Base-by-base conservation (phyloP, 2,329 filamentous ascomycete species). In the Aureobasidium sp. region DNA sequence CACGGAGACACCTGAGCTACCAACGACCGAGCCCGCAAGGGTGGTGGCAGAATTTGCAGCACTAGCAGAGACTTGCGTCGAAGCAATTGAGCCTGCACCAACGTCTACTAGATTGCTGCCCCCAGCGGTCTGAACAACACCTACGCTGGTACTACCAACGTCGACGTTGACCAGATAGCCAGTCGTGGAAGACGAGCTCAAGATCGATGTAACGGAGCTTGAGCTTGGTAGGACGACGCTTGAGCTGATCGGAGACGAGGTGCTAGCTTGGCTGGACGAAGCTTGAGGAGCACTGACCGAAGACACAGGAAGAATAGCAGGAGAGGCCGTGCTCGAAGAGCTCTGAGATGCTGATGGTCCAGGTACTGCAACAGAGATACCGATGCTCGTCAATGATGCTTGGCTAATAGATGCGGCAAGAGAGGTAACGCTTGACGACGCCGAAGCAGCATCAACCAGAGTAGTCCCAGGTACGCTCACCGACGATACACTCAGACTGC, bases 71-170 rank as follows among this genome's bases (percentile, higher is more conserved):
- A 59, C 27, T 36, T 59, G 57, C 3, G 59, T 47, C 13, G 39
- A 36, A 13, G 37, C 30, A 14, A 48, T 14, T 14, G 59, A 54
- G 8, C 48, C 48, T 0, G 59, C 59, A 5, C 34, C 29, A 21
- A 54, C 16, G 32, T 44, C 25, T 14, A 10, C 49, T 4, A 61
- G 30, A 16, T 61, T 61, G 14, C 34, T n/a, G 9, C 49, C 59
- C 5, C 59, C 59, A 21, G 59, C 59, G 5, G 59, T 61, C 13
- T 61, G 59, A 14, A 61, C 5, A 4, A 61, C 30, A 9, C 16
- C 39, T 6, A 48, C 48, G 21, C 30, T 48, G 4, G 30, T 32
- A 14, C n/a, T 34, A 16, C 48, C 59, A 11, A 54, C 32, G 9
- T n/a, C 41, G 14, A 50, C 21, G 5, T 45, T 48, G 32, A 48